Conservation (phyloP, 441 rosid genomes). For the Francoa sonchifolia region DNA sequence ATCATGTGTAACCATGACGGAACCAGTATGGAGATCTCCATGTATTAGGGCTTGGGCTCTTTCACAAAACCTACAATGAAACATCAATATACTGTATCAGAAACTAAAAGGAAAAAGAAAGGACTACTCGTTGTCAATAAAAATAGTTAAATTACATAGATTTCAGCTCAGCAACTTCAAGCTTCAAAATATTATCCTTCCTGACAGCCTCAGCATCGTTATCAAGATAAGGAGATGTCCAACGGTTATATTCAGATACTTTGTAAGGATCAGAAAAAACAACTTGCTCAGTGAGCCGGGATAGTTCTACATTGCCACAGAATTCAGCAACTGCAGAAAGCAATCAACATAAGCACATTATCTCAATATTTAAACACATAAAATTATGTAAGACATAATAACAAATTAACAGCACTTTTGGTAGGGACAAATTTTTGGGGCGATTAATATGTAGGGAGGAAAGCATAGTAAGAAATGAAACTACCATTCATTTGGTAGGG, state of each 20-base stretch:
- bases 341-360: constrained; percentile 7
- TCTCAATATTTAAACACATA: too few relatives aligned
- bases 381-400: too few relatives aligned
- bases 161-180: constrained; percentile 75
- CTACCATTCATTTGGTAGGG: too few relatives aligned
- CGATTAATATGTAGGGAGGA: too few relatives aligned
- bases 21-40: constrained; percentile 91
- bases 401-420: too few relatives aligned
- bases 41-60: constrained; percentile 79
- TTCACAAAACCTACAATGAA: constrained; percentile 71
- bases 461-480: too few relatives aligned
- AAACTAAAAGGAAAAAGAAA: background rate
- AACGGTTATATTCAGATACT: constrained; percentile 49
- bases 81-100: constrained; percentile 1
- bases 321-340: constrained; percentile 69
- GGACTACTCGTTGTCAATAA: background rate
- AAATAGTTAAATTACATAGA: constrained; percentile 38
- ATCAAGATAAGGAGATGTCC: constrained; percentile 84
- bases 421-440: too few relatives aligned
- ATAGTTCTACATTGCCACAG: constrained; percentile 82
- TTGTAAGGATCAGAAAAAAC: constrained; percentile 87
- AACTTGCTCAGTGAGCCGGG: constrained; percentile 85
- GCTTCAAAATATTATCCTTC: constrained; percentile 54
- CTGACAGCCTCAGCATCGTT: constrained; percentile 63
- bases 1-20: constrained; percentile 73